These are phyloP conservation scores for Boechera stricta DNA, from an alignment of 345 rosid species.

Conservation along the genomic window DNA sequence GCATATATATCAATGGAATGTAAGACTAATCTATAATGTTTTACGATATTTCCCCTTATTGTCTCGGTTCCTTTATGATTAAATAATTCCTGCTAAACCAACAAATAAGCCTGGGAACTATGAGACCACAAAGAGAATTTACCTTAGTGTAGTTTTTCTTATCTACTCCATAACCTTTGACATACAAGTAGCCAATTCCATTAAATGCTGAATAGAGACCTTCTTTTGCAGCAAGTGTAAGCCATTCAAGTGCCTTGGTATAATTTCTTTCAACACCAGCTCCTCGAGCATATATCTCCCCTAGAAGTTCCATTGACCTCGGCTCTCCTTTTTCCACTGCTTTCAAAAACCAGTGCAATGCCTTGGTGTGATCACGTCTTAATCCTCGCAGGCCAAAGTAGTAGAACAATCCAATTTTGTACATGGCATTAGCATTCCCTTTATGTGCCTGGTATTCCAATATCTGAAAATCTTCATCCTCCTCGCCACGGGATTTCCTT, in stretches of 20 bases:
- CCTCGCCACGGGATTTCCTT: conserved; percentile 93
- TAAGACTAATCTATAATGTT: background rate
- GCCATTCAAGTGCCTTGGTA: conserved; percentile 93
- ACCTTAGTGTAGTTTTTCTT: conserved; percentile 93
- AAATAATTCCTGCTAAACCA: conserved; percentile 1
- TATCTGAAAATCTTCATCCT: conserved; percentile 97
- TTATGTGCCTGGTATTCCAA: conserved; percentile 96
- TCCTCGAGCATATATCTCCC: conserved; percentile 97
- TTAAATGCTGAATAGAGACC: conserved; percentile 88
- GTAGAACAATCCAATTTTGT: conserved; percentile 85
- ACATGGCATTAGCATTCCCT: conserved; percentile 91
- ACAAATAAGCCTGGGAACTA: background rate
- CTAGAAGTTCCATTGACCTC: conserved; percentile 93
- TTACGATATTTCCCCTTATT: background rate
- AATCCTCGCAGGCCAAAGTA: conserved; percentile 97
- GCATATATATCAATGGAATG: background rate
- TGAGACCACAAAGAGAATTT: conserved; percentile 30
- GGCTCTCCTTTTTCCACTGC: conserved; percentile 95
- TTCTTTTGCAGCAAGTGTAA: conserved; percentile 80
- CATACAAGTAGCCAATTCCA: conserved; percentile 95
- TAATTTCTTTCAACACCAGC: conserved; percentile 98
- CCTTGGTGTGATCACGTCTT: conserved; percentile 87
- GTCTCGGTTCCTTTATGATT: conserved; percentile 4
- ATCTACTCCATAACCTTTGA: conserved; percentile 96
- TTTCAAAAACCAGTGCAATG: conserved; percentile 84